A percentile compares a stretch with the other conserved stretches of the same genome.
Evolutionary conservation across 2,329 filamentous ascomycete species (phyloP).

Genomic region (Chaetomiaceae sp.): DNA sequence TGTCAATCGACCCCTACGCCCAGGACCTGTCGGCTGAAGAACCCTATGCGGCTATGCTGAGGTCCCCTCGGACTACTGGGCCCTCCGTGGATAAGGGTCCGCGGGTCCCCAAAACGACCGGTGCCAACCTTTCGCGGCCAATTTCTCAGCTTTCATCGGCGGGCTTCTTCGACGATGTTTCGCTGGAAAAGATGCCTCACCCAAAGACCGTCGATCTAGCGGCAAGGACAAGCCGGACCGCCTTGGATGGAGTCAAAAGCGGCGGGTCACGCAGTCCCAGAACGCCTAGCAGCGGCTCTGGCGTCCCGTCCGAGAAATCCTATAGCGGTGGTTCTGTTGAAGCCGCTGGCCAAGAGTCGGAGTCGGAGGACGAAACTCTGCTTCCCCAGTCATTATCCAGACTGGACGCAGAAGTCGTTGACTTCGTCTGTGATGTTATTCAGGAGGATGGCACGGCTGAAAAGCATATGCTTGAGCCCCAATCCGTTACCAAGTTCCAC

Average conservation of each 20-base stretch:
- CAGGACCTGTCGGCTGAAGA: slow-evolving; percentile 30
- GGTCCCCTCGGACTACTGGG: slow-evolving; percentile 29
- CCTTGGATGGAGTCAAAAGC: slow-evolving; percentile 19
- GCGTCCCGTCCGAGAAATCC: slow-evolving; percentile 23
- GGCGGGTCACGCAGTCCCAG: slow-evolving; percentile 24
- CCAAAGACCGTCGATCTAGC: slow-evolving; percentile 27
- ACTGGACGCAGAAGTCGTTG: slow-evolving; percentile 52
- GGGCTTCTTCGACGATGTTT: slow-evolving; percentile 32
- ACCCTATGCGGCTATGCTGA: slow-evolving; percentile 27
- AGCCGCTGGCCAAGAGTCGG: slow-evolving; percentile 23
- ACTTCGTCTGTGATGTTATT: slow-evolving; percentile 58
- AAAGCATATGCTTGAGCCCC: slow-evolving; percentile 43
- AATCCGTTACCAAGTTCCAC: slow-evolving; percentile 31
- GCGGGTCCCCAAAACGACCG: slow-evolving; percentile 25
- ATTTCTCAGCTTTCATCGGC: slow-evolving; percentile 34
- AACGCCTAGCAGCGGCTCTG: slow-evolving; percentile 17
- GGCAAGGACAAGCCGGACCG: slow-evolving; percentile 20
- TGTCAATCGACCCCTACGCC: slow-evolving; percentile 33
- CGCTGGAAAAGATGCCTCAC: slow-evolving; percentile 33
- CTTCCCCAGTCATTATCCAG: slow-evolving; percentile 54
- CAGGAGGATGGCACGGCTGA: slow-evolving; percentile 54
- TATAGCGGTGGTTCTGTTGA: slow-evolving; percentile 21
- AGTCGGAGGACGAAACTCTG: slow-evolving; percentile 32
- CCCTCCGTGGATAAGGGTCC: slow-evolving; percentile 19
- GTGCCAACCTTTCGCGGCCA: slow-evolving; percentile 29